Percentiles rank a stretch among this genome's conserved stretches.
These are phyloP conservation scores for Trametes polyzona DNA, from an alignment of 1,284 basidiomycete species.

Conservation along the genomic window DNA sequence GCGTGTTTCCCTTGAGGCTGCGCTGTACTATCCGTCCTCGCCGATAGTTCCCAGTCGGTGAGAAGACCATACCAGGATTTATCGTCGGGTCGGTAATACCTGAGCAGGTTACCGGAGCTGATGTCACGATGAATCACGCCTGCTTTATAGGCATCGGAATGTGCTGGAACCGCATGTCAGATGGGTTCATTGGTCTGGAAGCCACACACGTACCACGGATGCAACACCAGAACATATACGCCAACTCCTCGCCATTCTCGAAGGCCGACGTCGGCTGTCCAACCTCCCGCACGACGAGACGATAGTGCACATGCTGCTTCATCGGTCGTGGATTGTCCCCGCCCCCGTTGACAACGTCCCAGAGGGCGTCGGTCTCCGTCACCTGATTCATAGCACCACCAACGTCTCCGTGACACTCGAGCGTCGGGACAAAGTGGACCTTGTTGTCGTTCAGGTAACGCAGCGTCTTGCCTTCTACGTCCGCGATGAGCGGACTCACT, in stretches of 20 bases:
- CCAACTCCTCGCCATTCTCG: background rate
- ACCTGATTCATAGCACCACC: background rate
- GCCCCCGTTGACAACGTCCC: background rate
- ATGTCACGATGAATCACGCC: constrained; percentile 17
- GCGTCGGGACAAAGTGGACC: background rate
- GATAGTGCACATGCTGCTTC: constrained; percentile 14
- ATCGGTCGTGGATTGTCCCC: background rate
- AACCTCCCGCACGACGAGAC: constrained; percentile 26
- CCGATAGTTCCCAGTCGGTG: constrained; percentile 22
- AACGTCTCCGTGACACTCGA: background rate
- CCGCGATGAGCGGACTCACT: background rate
- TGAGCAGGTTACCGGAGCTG: constrained; percentile 16
- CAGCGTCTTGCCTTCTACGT: constrained; percentile 12
- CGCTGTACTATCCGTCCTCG: background rate
- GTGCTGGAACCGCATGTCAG: constrained; percentile 2
- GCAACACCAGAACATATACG: background rate
- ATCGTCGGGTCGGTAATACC: background rate
- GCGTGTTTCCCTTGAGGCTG: background rate
- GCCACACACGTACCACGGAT: background rate
- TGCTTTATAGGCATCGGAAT: constrained; percentile 3
- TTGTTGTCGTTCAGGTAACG: background rate
- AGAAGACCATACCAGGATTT: background rate
- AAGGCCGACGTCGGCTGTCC: constrained; percentile 17
- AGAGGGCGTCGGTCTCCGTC: background rate
- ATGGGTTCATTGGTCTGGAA: background rate